Conservation (phyloP, 371 early-diverging fungal genomes). For the Gilbertella persicaria region DNA sequence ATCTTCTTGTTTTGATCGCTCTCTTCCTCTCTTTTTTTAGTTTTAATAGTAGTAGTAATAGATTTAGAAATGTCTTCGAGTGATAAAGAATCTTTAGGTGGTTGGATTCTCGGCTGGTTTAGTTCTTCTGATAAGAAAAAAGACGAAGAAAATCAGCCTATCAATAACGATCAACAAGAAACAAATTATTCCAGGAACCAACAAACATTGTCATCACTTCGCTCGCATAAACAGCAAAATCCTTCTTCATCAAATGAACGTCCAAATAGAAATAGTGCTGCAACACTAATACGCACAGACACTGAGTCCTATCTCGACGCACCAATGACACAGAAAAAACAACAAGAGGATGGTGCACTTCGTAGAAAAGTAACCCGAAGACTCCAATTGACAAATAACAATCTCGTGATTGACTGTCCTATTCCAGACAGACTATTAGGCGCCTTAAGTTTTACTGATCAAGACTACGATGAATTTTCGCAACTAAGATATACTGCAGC, state of each 20-base stretch:
- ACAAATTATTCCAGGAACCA: conserved; percentile 19
- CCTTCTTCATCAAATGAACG: not conserved
- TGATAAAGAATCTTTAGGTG: not conserved
- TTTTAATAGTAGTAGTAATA: not conserved
- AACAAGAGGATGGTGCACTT: not conserved
- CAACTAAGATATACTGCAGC: conserved; percentile 79
- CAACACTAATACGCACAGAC: conserved; percentile 14
- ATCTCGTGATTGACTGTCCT: conserved; percentile 70
- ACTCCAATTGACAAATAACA: conserved; percentile 67
- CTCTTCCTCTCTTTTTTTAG: not conserved
- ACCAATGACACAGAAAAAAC: conserved; percentile 3
- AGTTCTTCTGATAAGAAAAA: not conserved
- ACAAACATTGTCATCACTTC: conserved; percentile 17
- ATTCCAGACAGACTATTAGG: conserved; percentile 61
- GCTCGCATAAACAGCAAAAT: conserved; percentile 11
- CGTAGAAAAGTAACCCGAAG: conserved; percentile 24
- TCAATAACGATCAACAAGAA: not conserved
- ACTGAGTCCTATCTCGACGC: conserved; percentile 24
- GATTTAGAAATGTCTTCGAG: conserved; percentile 4
- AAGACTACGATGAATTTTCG: conserved; percentile 58
- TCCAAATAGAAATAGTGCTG: conserved; percentile 12
- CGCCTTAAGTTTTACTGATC: conserved; percentile 24
- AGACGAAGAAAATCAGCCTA: conserved; percentile 5
- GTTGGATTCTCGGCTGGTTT: conserved; percentile 25
- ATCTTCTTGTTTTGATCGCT: not conserved